A percentile compares a stretch with the other conserved stretches of the same genome.
These are phyloP conservation scores for Neonectria faginata DNA, from an alignment of 2,329 filamentous ascomycete genomes.

Conservation along the genomic window DNA sequence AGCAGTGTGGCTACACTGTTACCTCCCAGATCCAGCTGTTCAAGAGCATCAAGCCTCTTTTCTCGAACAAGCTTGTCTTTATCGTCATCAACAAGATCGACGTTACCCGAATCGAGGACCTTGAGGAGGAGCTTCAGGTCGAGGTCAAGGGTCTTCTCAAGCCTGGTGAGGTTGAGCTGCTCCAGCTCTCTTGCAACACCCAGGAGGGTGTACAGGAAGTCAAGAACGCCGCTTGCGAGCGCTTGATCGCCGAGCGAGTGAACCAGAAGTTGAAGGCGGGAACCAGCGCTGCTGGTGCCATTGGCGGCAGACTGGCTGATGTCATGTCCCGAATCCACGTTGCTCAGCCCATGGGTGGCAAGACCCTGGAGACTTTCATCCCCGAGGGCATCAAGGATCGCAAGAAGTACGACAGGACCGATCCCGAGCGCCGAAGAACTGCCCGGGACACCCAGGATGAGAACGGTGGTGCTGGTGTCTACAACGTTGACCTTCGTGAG, in stretches of 20 bases:
- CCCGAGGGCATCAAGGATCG: slow-evolving; percentile 83
- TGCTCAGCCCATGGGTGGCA: slow-evolving; percentile 88
- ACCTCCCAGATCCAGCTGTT: slow-evolving; percentile 94
- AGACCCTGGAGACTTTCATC: slow-evolving; percentile 84
- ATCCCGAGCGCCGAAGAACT: slow-evolving; percentile 84
- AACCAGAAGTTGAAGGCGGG: slow-evolving; percentile 96
- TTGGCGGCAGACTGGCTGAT: slow-evolving; percentile 86
- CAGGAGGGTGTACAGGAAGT: slow-evolving; percentile 94
- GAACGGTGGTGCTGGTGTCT: slow-evolving; percentile 95
- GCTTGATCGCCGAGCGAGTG: slow-evolving; percentile 91
- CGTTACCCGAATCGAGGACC: slow-evolving; percentile 85
- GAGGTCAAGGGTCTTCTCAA: slow-evolving; percentile 85
- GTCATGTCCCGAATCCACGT: slow-evolving; percentile 96
- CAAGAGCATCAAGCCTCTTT: slow-evolving; percentile 95
- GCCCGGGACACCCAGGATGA: slow-evolving; percentile 91
- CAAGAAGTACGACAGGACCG: slow-evolving; percentile 90
- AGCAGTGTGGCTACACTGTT: slow-evolving; percentile 96
- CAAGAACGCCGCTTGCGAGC: slow-evolving; percentile 94
- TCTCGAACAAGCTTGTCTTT: slow-evolving; percentile 97
- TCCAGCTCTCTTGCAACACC: slow-evolving; percentile 95
- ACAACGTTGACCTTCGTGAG: slow-evolving; percentile 90
- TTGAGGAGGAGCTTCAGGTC: slow-evolving; percentile 81
- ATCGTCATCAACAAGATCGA: slow-evolving; percentile 99
- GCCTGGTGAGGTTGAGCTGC: slow-evolving; percentile 88
- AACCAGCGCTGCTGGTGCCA: slow-evolving; percentile 78